phyloP scores from a whole-genome alignment of 352 stramenopile genomes.

The Globisporangium sylvaticum region DNA sequence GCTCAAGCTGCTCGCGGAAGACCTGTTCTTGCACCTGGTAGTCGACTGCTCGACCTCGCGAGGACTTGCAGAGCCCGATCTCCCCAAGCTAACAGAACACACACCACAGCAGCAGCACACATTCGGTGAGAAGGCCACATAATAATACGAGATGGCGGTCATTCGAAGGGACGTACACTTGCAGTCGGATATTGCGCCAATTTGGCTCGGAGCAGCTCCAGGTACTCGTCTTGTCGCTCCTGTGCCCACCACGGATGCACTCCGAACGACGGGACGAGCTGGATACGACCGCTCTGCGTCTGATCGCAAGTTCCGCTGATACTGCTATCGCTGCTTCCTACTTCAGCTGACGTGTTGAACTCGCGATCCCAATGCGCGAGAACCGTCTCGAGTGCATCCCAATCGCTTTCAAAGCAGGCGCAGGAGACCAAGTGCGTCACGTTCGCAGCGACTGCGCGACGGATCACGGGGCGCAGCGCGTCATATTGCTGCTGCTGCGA shows the following conservation, averaged over 20 bases:
- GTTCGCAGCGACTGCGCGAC: conserved; percentile 26
- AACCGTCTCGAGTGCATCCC: conserved; percentile 44
- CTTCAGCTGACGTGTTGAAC: not conserved
- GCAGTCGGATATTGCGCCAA: conserved; percentile 40
- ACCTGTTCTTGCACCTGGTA: conserved; percentile 36
- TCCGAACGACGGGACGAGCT: conserved; percentile 58
- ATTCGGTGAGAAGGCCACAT: too few species aligned
- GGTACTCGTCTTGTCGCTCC: conserved; percentile 18
- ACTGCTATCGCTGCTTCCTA: not conserved
- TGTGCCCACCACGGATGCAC: conserved; percentile 77
- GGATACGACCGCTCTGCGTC: not conserved
- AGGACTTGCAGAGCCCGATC: conserved; percentile 77
- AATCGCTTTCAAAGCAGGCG: conserved; percentile 62
- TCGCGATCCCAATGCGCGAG: conserved; percentile 9
- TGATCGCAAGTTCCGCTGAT: too few species aligned
- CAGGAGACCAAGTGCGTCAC: conserved; percentile 58
- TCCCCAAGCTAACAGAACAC: conserved; percentile 49
- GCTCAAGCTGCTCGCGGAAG: conserved; percentile 48
- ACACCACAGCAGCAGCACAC: not conserved
- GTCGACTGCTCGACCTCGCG: conserved; percentile 41
- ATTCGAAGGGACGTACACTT: too few species aligned
- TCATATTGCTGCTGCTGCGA: conserved; percentile 9
- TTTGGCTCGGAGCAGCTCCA: conserved; percentile 30
- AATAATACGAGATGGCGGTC: too few species aligned
- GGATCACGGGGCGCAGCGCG: conserved; percentile 30